Evolutionary conservation across 345 rosid genomes (phyloP).

Genomic region (Eucalyptus erythrocorys): DNA sequence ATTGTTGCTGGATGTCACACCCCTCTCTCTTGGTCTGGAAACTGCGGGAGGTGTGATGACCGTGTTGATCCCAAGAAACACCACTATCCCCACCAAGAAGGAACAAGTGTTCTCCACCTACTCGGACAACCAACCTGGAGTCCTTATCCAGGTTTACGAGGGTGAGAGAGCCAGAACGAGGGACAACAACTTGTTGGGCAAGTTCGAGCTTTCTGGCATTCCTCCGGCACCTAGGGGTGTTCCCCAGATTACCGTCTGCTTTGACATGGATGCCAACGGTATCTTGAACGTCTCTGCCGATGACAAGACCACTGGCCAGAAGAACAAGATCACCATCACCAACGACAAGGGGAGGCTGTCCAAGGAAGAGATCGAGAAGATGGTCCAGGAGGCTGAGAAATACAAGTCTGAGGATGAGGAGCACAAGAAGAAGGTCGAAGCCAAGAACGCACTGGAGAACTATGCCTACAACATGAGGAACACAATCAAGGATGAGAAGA

Average conservation of each 20-base stretch:
- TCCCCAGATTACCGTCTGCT: constrained; percentile 70
- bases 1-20: constrained; percentile 53
- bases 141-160: constrained; percentile 62
- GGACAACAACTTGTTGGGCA: constrained; percentile 63
- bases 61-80: constrained; percentile 51
- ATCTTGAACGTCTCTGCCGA: constrained; percentile 70
- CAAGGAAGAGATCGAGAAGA: constrained; percentile 67
- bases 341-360: constrained; percentile 67
- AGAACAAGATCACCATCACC: constrained; percentile 72
- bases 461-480: constrained; percentile 70
- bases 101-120: constrained; percentile 70
- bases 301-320: constrained; percentile 64
- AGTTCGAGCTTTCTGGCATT: constrained; percentile 68
- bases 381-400: constrained; percentile 77
- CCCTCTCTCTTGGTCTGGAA: constrained; percentile 55
- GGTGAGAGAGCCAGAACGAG: constrained; percentile 73
- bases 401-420: constrained; percentile 70
- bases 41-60: constrained; percentile 79
- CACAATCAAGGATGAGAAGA: constrained; percentile 59
- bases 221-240: constrained; percentile 82
- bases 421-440: constrained; percentile 61
- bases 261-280: constrained; percentile 71
- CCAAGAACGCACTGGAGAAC: constrained; percentile 51
- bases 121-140: constrained; percentile 66
- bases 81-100: constrained; percentile 76